These are phyloP conservation scores for Colletotrichum limetticola DNA, from an alignment of 2,329 filamentous ascomycete species.

Conservation along the genomic window DNA sequence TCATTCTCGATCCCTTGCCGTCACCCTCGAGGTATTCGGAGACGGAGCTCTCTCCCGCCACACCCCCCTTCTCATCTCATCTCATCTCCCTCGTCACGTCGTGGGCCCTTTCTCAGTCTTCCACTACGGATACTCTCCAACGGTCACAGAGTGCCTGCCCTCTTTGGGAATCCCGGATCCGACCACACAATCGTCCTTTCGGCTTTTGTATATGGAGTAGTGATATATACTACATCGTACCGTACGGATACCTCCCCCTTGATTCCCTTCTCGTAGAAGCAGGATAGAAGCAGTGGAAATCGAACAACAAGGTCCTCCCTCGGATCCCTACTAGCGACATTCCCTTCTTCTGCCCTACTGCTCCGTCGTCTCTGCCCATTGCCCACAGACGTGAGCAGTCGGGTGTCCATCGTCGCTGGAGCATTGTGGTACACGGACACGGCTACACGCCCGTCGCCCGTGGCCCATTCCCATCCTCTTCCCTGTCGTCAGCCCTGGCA, in stretches of 20 bases:
- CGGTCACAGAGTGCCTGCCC: not conserved
- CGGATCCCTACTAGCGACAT: constrained; percentile 17
- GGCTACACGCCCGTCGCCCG: not conserved
- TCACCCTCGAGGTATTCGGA: constrained; percentile 1
- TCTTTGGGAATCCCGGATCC: constrained; percentile 9
- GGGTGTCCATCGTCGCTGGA: constrained; percentile 17
- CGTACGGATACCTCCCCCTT: not conserved
- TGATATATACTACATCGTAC: not conserved
- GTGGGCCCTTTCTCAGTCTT: not conserved
- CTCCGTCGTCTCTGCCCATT: not conserved
- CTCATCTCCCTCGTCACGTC: not conserved
- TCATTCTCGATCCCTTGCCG: not conserved
- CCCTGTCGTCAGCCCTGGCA: constrained; percentile 26
- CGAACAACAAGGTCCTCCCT: not conserved
- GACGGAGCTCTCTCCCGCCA: not conserved
- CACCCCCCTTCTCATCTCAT: not conserved
- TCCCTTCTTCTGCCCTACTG: constrained; percentile 16
- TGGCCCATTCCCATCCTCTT: constrained; percentile 1
- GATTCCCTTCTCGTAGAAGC: not conserved
- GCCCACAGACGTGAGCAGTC: constrained; percentile 25
- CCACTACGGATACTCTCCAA: not conserved
- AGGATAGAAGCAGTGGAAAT: not conserved
- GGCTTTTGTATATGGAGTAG: not conserved
- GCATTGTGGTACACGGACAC: not conserved
- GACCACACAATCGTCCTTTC: constrained; percentile 7